A percentile compares a stretch with the other conserved stretches of the same genome.
Conservation (phyloP, 371 early-diverging fungal genomes). For the Rhizopus delemar region DNA sequence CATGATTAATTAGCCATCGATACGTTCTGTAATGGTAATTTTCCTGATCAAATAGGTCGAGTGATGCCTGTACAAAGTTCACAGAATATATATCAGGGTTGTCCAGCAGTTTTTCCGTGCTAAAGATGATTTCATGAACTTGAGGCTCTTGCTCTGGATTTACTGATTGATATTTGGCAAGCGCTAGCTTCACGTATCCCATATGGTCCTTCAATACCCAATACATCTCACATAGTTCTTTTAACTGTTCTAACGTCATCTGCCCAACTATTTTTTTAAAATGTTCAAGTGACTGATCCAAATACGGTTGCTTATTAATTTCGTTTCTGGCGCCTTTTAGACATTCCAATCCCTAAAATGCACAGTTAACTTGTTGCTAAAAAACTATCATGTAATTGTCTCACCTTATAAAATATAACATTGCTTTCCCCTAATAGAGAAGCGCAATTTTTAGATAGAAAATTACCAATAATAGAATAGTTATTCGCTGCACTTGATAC, state of each 20-base stretch:
- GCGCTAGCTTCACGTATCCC: conserved; percentile 7
- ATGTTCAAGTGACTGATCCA: conserved; percentile 7
- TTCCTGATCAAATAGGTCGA: conserved; percentile 5
- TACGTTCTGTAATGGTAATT: conserved; percentile 15
- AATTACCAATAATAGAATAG: conserved; percentile 5
- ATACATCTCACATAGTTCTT: background rate
- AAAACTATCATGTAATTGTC: background rate
- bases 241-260: background rate
- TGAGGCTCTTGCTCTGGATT: background rate
- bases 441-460: conserved; percentile 10
- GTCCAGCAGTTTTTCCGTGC: background rate
- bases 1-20: conserved; percentile 11
- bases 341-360: conserved; percentile 18
- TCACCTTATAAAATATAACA: conserved; percentile 14
- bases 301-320: background rate
- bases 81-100: background rate
- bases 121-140: background rate
- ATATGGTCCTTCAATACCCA: conserved; percentile 2
- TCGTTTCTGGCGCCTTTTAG: conserved; percentile 7
- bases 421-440: conserved; percentile 4
- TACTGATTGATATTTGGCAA: conserved; percentile 4
- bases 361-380: background rate
- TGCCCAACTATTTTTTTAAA: background rate
- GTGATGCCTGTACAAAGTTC: background rate
- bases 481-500: background rate